These are phyloP conservation scores for Sugiyamaella lignohabitans DNA, from an alignment of 805 yeast species.

Conservation along the genomic window DNA sequence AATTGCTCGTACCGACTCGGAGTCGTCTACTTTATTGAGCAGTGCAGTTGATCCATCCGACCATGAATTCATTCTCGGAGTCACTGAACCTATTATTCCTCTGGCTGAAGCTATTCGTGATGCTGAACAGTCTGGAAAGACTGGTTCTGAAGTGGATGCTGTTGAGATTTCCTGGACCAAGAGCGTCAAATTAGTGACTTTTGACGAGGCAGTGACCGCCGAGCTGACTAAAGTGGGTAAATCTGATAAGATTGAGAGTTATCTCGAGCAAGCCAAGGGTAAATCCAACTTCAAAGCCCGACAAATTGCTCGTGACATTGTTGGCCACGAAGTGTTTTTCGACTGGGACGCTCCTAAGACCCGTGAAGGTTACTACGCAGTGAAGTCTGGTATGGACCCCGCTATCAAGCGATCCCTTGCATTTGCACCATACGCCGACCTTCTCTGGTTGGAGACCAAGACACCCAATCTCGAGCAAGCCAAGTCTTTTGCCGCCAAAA, in stretches of 20 bases:
- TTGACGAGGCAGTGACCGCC: slow-evolving; percentile 43
- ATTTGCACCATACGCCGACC: slow-evolving; percentile 53
- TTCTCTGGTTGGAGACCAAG: slow-evolving; percentile 59
- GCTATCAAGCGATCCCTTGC: slow-evolving; percentile 49
- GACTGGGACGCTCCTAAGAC: slow-evolving; percentile 59
- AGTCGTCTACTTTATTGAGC: slow-evolving; percentile 46
- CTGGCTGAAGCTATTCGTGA: slow-evolving; percentile 40
- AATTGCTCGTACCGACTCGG: slow-evolving; percentile 58
- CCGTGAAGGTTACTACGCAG: slow-evolving; percentile 50
- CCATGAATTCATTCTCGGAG: slow-evolving; percentile 51
- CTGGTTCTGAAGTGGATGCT: slow-evolving; percentile 32
- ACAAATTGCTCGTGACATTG: slow-evolving; percentile 25
- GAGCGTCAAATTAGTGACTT: slow-evolving; percentile 39
- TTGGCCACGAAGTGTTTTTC: slow-evolving; percentile 36
- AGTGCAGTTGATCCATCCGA: slow-evolving; percentile 50
- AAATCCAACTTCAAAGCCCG: slow-evolving; percentile 30
- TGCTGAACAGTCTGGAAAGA: slow-evolving; percentile 38
- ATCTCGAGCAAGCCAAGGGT: slow-evolving; percentile 26
- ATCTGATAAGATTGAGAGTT: slow-evolving; percentile 27
- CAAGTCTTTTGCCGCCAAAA: slow-evolving; percentile 38
- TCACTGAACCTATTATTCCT: slow-evolving; percentile 36
- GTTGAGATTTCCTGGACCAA: slow-evolving; percentile 45
- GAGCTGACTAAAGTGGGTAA: slow-evolving; percentile 28
- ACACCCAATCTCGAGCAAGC: slow-evolving; percentile 51
- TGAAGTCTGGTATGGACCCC: slow-evolving; percentile 44